A percentile compares a stretch with the other conserved stretches of the same genome.
These are phyloP conservation scores for Acanthamoeba sp. DNA, from an alignment of 208 protist species.

Conservation along the genomic window DNA sequence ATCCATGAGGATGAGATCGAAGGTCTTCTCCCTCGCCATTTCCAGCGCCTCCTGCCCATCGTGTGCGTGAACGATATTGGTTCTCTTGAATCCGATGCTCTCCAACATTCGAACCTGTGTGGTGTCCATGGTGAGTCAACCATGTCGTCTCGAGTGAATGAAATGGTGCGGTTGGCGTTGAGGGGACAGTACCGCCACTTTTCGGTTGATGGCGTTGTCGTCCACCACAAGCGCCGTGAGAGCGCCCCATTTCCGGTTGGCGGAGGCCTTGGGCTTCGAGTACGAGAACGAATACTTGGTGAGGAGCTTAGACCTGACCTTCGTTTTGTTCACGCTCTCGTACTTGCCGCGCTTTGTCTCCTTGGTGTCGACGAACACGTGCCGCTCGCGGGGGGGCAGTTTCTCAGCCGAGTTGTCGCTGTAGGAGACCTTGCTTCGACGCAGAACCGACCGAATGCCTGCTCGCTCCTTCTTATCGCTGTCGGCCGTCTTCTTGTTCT, in stretches of 20 bases:
- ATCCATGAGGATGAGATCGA: constrained; percentile 55
- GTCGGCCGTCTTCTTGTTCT: not conserved
- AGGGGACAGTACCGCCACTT: not conserved
- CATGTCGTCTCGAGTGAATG: not conserved
- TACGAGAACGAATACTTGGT: constrained; percentile 47
- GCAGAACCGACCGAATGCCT: not conserved
- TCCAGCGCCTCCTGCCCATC: constrained; percentile 26
- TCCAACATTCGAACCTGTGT: constrained; percentile 29
- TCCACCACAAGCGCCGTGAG: constrained; percentile 39
- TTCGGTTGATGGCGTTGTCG: constrained; percentile 66
- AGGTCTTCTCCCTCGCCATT: constrained; percentile 11
- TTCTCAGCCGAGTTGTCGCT: constrained; percentile 41
- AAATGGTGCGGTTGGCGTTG: too few relatives aligned
- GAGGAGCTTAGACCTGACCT: not conserved
- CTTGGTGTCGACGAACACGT: not conserved
- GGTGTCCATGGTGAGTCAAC: not conserved
- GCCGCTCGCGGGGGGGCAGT: not conserved
- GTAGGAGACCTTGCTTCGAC: not conserved
- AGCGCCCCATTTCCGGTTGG: too few relatives aligned
- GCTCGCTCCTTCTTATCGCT: not conserved
- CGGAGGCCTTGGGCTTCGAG: not conserved
- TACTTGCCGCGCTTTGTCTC: not conserved
- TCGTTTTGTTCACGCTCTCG: not conserved
- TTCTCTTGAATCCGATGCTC: constrained; percentile 27
- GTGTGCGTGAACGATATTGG: constrained; percentile 22